Evolutionary conservation across 1,139 yeast species (phyloP).

Genomic region (Candida gigantensis): DNA sequence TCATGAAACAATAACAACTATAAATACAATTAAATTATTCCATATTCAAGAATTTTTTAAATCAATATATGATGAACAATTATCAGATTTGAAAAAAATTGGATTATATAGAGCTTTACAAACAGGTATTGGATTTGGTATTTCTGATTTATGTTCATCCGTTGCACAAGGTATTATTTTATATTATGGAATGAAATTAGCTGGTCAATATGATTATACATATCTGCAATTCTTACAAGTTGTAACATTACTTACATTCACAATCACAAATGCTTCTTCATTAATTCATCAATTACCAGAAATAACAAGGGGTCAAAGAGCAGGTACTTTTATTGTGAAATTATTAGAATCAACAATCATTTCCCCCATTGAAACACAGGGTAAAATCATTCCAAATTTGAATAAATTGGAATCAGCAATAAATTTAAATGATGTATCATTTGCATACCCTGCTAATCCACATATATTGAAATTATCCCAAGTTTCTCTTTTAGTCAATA

Average conservation of each 20-base stretch:
- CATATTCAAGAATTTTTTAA: conserved; percentile 52
- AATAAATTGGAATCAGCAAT: conserved; percentile 27
- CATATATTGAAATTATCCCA: conserved; percentile 31
- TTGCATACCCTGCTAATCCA: conserved; percentile 44
- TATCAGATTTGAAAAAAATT: conserved; percentile 26
- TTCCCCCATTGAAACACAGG: conserved; percentile 32
- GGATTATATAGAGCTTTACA: conserved; percentile 52
- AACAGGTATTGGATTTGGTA: conserved; percentile 65
- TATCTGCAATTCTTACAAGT: conserved; percentile 64
- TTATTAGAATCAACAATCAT: conserved; percentile 36
- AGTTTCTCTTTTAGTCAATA: conserved; percentile 40
- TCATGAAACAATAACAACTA: conserved; percentile 60
- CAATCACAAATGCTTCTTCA: conserved; percentile 63
- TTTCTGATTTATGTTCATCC: conserved; percentile 53
- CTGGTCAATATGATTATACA: conserved; percentile 56
- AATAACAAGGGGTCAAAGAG: conserved; percentile 70
- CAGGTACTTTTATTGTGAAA: conserved; percentile 55
- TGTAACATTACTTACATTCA: conserved; percentile 69
- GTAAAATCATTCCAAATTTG: conserved; percentile 20
- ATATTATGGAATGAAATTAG: conserved; percentile 74
- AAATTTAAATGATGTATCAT: conserved; percentile 44
- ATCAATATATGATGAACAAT: conserved; percentile 29
- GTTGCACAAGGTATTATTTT: conserved; percentile 69
- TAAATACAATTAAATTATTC: conserved; percentile 63
- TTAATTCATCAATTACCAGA: conserved; percentile 70